Conservation (phyloP, 805 yeast genomes). For the Ogataea polymorpha region DNA sequence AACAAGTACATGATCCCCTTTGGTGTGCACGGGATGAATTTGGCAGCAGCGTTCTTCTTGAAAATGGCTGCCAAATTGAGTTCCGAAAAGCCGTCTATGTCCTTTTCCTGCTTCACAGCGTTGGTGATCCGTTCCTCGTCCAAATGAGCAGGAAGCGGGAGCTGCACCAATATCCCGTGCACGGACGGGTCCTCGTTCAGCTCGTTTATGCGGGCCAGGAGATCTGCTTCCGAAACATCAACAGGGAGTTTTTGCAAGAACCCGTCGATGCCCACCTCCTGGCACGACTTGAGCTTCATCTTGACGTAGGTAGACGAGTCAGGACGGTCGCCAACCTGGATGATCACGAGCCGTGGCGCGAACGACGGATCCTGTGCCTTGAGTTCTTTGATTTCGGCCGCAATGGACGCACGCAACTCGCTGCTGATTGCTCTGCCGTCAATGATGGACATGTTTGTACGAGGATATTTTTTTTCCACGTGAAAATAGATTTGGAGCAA, state of each 20-base stretch:
- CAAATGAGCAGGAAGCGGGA: slow-evolving; percentile 81
- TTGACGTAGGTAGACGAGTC: slow-evolving; percentile 90
- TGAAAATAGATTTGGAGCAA: background rate
- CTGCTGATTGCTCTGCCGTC: slow-evolving; percentile 58
- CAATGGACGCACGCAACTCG: slow-evolving; percentile 48
- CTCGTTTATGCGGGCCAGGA: slow-evolving; percentile 54
- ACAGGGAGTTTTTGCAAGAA: slow-evolving; percentile 63
- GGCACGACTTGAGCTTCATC: slow-evolving; percentile 88
- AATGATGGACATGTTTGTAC: slow-evolving; percentile 36
- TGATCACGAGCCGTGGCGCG: slow-evolving; percentile 73
- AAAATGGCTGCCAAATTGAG: slow-evolving; percentile 86
- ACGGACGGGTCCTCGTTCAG: slow-evolving; percentile 74
- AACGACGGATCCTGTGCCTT: slow-evolving; percentile 47
- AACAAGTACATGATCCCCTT: slow-evolving; percentile 84
- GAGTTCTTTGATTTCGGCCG: slow-evolving; percentile 45
- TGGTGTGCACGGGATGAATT: slow-evolving; percentile 92
- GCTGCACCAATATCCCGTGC: slow-evolving; percentile 85
- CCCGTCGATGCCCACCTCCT: slow-evolving; percentile 74
- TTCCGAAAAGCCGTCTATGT: slow-evolving; percentile 93
- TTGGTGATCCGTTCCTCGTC: slow-evolving; percentile 79
- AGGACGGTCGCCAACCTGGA: slow-evolving; percentile 88
- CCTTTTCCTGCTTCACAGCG: slow-evolving; percentile 78
- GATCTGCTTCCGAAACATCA: slow-evolving; percentile 53
- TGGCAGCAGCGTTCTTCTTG: slow-evolving; percentile 80
- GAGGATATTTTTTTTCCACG: slow-evolving; percentile 5